Conservation (phyloP, 192 early-diverging fungal species). For the Backusella macrospora region DNA sequence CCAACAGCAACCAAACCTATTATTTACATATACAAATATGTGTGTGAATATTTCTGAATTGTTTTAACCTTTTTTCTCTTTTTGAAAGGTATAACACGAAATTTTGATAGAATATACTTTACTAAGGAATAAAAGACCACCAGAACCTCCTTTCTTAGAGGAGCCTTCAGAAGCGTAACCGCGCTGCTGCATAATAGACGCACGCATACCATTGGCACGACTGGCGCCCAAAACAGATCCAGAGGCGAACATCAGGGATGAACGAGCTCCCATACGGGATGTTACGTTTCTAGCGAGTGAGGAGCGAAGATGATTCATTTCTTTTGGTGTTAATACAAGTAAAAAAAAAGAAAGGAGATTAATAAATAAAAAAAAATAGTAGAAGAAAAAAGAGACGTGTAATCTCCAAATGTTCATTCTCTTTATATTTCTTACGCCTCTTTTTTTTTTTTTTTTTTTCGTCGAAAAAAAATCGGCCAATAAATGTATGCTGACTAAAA, state of each 20-base stretch:
- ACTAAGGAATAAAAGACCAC: constrained; percentile 16
- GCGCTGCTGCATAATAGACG: constrained; percentile 14
- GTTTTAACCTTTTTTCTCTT: not conserved
- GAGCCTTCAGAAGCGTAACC: constrained; percentile 17
- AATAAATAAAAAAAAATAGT: not conserved
- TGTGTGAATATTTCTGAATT: not conserved
- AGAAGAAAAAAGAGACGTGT: not conserved
- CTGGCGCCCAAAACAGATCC: constrained; percentile 14
- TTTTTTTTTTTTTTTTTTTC: not conserved
- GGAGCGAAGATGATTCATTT: constrained; percentile 20
- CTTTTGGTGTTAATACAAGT: constrained; percentile 12
- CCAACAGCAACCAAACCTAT: constrained; percentile 50
- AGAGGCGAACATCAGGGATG: constrained; percentile 6
- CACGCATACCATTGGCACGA: constrained; percentile 9
- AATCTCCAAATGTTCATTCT: not conserved
- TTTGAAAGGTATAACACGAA: too few relatives aligned
- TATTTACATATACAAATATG: not conserved
- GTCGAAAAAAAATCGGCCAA: constrained; percentile 9
- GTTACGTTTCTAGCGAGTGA: constrained; percentile 1
- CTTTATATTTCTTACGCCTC: constrained; percentile 6
- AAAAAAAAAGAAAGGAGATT: constrained; percentile 10
- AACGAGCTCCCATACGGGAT: constrained; percentile 15
- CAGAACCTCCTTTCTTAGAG: constrained; percentile 21
- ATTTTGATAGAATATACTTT: not conserved
- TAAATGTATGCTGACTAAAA: constrained; percentile 12